Base-by-base conservation (phyloP, 2,329 filamentous ascomycete genomes). In the Calonectria honghensis region DNA sequence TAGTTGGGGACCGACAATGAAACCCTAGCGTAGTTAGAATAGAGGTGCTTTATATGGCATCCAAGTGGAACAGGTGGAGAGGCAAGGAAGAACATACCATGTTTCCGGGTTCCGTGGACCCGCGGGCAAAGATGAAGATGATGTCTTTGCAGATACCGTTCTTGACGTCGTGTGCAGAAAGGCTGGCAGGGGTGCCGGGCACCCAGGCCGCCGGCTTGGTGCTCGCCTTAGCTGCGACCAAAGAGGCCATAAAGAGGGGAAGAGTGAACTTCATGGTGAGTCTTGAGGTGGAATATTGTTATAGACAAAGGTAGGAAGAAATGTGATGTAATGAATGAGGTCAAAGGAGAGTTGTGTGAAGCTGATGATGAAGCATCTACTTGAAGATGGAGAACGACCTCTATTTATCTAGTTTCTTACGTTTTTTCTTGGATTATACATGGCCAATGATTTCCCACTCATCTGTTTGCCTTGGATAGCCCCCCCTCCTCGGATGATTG, bases 111-210 rank as follows among this genome's bases (percentile, higher is more conserved):
- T 68, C 65, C 3, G 50, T 54, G 6, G 65, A 68, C 2, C 65
- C 65, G 6, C 65, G 65, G 2, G 65, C 48, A 20, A 39, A 68
- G 29, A 68, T 39, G 14, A 68, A 54, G n/a, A 68, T 51, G 20
- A 68, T 68, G 11, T 68, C 65, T n/a, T 68, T 68, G 24, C 65
- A 68, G 13, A 37, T 35, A 31, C 35, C 48, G 11, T 37, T 54
- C 24, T 57, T 51, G 35, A 68, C 37, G 9, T 68, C 65, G 24
- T 32, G 57, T 51, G 50, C 65, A 41, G 7, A 5, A 16, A 20
- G 39, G 3, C 24, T 57, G 24, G 24, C 24, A 24, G 24, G 24
- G 24, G 24, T 24, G 24, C 24, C 24, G 24, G 24, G 24, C 24
- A 24, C 24, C 24, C 37, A 16, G 32, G 31, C 35, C 54, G 50